Base-by-base conservation (phyloP, 2,329 filamentous ascomycete genomes). In the Clonostachys chloroleuca region DNA sequence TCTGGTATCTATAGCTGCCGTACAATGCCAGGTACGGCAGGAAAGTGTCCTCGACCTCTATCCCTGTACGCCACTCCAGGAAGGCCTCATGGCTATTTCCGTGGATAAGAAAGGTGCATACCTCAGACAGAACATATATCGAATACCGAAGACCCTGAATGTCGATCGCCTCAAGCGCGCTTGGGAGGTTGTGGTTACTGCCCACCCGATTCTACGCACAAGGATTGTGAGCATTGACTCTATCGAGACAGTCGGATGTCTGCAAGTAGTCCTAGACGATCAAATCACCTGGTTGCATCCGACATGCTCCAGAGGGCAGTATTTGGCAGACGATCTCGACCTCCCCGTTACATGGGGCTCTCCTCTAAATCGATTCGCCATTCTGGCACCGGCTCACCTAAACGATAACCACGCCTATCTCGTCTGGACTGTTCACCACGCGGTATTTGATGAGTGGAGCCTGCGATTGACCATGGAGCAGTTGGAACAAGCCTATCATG, bases 371-470 rank as follows among this genome's bases (percentile, higher is more conserved):
- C 35, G 37, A 40, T 46, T 17, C 17, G 44, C 44, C 12, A 9
- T 40, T 12, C 18, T 46, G 36, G 17, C 20, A 18, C 17, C 17
- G 12, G 24, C 34, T 12, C 13, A 34, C 9, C 36, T 41, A 33
- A 34, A 17, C 33, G 37, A 34, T 6, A 24, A 14, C n/a, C 6
- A 6, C 16, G 34, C 12, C 36, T 40, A 18, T 35, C 34, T 46
- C 17, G 35, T 41, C 9, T 46, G 44, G 44, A 40, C 44, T 3
- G 46, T 51, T 1, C 54, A 56, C 16, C 75, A 78, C 50, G 68
- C 68, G 10, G 56, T 77, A 1, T 79, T 78, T 48, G 75, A 79
- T 45, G 75, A 74, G 16, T 77, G 74, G 73, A 71, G 67, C 2
- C 67, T 74, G 66, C 64, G 64, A 6, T 56, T 73, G 8, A 54